Percentiles rank a stretch among this genome's conserved stretches.
Evolutionary conservation across 805 yeast species (phyloP).

Genomic region (Nakazawaea populi): DNA sequence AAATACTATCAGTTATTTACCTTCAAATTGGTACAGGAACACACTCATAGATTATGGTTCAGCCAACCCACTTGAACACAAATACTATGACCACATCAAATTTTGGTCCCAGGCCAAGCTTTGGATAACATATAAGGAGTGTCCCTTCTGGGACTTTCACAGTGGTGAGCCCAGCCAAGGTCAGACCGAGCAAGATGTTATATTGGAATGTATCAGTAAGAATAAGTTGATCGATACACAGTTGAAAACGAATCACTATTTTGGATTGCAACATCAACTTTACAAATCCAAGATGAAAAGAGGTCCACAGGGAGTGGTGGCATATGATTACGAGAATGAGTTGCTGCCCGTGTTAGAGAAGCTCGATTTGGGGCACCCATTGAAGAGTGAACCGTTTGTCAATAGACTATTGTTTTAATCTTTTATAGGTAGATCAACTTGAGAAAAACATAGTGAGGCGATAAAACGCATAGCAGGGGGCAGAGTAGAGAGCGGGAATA

Average conservation of each 20-base stretch:
- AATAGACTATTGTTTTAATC: conserved; percentile 1
- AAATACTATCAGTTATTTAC: conserved; percentile 7
- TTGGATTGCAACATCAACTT: conserved; percentile 5
- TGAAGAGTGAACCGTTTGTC: conserved; percentile 5
- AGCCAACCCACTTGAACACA: background rate
- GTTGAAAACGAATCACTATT: background rate
- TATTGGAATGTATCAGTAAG: background rate
- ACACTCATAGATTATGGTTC: conserved; percentile 8
- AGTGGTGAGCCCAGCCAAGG: conserved; percentile 1
- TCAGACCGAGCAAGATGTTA: conserved; percentile 2
- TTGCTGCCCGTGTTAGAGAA: conserved; percentile 3
- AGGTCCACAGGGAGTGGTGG: background rate
- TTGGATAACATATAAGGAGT: conserved; percentile 5
- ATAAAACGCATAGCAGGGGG: too few relatives aligned
- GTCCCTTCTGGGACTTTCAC: conserved; percentile 1
- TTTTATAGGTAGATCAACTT: background rate
- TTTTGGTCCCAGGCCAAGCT: background rate
- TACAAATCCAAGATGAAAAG: background rate
- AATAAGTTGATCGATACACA: conserved; percentile 1
- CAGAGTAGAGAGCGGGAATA: too few relatives aligned
- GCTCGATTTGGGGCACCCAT: background rate
- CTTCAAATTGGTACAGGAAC: conserved; percentile 8
- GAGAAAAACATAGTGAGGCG: too few relatives aligned
- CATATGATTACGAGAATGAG: background rate
- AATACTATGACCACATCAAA: background rate